Percentiles rank a stretch among this genome's conserved stretches.
These are phyloP conservation scores for Piromyces finnis DNA, from an alignment of 192 early-diverging fungal species.

Conservation along the genomic window DNA sequence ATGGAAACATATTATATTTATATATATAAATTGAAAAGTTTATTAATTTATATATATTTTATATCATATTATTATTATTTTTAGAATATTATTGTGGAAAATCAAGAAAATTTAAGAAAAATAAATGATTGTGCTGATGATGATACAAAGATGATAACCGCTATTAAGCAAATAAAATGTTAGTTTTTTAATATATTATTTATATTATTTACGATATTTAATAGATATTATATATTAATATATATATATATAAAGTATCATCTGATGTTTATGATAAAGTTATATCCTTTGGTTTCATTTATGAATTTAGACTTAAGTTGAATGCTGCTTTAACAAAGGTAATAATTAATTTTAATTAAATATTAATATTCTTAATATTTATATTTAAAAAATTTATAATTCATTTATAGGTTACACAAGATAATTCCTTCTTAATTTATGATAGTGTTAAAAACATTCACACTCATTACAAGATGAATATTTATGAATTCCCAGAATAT, in stretches of 20 bases:
- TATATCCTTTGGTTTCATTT: not conserved
- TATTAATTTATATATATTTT: too few relatives aligned
- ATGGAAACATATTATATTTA: too few relatives aligned
- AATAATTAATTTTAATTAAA: not conserved
- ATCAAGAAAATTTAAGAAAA: not conserved
- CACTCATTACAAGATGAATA: not conserved
- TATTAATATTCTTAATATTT: too few relatives aligned
- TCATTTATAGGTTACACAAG: not conserved
- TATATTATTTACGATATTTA: too few relatives aligned
- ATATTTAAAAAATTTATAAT: too few relatives aligned
- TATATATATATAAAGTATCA: not conserved
- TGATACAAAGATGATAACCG: not conserved
- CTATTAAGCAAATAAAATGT: not conserved
- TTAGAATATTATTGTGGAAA: not conserved
- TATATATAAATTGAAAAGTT: too few relatives aligned
- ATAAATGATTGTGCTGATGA: not conserved
- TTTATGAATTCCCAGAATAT: not conserved
- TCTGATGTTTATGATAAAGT: not conserved
- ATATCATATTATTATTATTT: too few relatives aligned
- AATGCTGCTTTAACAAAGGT: not conserved
- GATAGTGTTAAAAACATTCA: not conserved
- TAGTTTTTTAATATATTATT: too few relatives aligned
- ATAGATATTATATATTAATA: too few relatives aligned
- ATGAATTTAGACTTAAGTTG: not conserved
- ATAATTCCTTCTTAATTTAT: not conserved